These are phyloP conservation scores for Thyridium curvatum DNA, from an alignment of 2,329 filamentous ascomycete genomes.

Conservation along the genomic window DNA sequence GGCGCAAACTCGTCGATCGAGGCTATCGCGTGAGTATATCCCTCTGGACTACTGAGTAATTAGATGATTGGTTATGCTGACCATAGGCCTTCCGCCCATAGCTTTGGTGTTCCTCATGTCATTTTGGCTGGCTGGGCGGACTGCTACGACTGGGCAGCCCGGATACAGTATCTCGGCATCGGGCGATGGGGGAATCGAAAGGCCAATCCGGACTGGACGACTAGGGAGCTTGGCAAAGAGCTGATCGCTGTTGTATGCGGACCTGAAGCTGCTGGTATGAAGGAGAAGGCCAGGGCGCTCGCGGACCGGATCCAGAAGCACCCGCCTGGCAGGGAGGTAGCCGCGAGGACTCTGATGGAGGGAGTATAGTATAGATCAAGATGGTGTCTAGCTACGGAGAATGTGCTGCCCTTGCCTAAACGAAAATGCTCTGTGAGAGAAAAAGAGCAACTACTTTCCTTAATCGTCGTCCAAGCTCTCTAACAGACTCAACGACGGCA, in stretches of 20 bases:
- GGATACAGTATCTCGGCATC: slow-evolving; percentile 33
- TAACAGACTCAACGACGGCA: slow-evolving; percentile 32
- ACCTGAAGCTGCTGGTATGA: slow-evolving; percentile 5
- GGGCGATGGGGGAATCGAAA: slow-evolving; percentile 30
- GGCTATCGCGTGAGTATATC: slow-evolving; percentile 28
- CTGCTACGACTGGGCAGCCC: slow-evolving; percentile 34
- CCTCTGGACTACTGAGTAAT: neutral
- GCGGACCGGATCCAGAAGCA: neutral
- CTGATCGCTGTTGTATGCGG: slow-evolving; percentile 16
- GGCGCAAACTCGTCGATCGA: slow-evolving; percentile 36
- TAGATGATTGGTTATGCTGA: neutral
- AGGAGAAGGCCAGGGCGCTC: slow-evolving; percentile 11
- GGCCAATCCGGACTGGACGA: slow-evolving; percentile 22
- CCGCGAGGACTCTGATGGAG: too few relatives aligned
- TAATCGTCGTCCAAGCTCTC: slow-evolving; percentile 16
- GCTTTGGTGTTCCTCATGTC: slow-evolving; percentile 36
- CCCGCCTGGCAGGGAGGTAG: too few relatives aligned
- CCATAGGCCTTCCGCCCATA: slow-evolving; percentile 8
- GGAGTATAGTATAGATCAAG: too few relatives aligned
- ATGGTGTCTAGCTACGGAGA: too few relatives aligned
- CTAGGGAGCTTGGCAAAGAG: slow-evolving; percentile 15
- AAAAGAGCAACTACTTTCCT: too few relatives aligned
- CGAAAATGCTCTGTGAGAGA: too few relatives aligned
- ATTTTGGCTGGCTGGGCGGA: slow-evolving; percentile 40
- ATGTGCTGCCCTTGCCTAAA: too few relatives aligned